A percentile compares a stretch with the other conserved stretches of the same genome.
Conservation (phyloP, 805 yeast genomes). For the Kuraishia ogatae region DNA sequence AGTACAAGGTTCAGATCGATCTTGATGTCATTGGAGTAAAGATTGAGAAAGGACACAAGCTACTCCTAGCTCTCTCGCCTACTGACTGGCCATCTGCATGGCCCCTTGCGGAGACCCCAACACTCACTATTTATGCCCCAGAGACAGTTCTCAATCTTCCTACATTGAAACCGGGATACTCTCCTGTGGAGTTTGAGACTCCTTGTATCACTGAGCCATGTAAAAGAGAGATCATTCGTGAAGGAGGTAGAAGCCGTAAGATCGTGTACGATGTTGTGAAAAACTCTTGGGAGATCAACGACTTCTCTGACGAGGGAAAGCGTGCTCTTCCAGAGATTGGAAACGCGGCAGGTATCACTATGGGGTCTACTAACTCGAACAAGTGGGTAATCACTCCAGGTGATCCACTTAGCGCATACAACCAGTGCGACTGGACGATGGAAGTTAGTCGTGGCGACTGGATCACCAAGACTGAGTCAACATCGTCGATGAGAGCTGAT, state of each 20-base stretch:
- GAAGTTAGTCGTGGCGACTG: conserved; percentile 33
- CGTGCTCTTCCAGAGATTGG: conserved; percentile 22
- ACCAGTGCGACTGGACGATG: conserved; percentile 30
- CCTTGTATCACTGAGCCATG: conserved; percentile 22
- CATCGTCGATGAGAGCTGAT: conserved; percentile 23
- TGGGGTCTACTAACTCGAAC: conserved; percentile 31
- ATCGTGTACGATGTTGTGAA: conserved; percentile 24
- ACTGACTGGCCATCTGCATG: conserved; percentile 41
- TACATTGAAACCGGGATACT: conserved; percentile 11
- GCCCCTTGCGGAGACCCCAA: conserved; percentile 35
- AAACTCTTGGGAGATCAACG: conserved; percentile 24
- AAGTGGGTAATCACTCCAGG: conserved; percentile 25
- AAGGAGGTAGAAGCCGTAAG: conserved; percentile 13
- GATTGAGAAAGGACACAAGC: conserved; percentile 26
- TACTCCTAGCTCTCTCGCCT: conserved; percentile 32
- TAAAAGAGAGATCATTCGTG: conserved; percentile 16
- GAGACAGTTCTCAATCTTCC: conserved; percentile 21
- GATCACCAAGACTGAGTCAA: conserved; percentile 25
- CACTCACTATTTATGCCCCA: conserved; percentile 23
- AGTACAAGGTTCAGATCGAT: conserved; percentile 24
- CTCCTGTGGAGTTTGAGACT: conserved; percentile 17
- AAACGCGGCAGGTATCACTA: conserved; percentile 26
- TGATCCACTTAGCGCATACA: conserved; percentile 31
- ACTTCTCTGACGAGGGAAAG: conserved; percentile 27
- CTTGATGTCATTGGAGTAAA: conserved; percentile 33